Conservation (phyloP, 805 yeast genomes). For the Starmerella asiatica region DNA sequence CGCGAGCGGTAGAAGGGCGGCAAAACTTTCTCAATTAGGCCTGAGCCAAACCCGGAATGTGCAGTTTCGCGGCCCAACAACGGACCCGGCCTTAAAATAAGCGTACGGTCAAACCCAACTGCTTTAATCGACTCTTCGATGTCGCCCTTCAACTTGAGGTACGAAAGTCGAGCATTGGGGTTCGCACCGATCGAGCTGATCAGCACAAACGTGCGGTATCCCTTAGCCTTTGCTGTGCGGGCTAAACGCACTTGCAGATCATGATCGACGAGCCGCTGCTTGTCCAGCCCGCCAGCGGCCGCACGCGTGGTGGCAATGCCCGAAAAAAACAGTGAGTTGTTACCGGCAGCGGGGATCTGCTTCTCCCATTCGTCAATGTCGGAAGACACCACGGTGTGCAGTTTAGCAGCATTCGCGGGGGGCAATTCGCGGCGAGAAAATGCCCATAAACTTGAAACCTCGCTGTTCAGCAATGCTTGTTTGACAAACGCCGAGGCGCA, state of each 20-base stretch:
- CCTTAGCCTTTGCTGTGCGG: constrained; percentile 55
- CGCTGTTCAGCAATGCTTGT: constrained; percentile 29
- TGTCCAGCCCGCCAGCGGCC: constrained; percentile 57
- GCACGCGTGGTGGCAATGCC: constrained; percentile 66
- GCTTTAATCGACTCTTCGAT: constrained; percentile 54
- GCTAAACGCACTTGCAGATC: constrained; percentile 60
- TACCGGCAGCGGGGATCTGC: constrained; percentile 25
- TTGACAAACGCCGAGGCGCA: constrained; percentile 50
- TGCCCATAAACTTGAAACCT: constrained; percentile 34
- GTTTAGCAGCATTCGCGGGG: constrained; percentile 19
- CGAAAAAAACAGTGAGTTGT: constrained; percentile 37
- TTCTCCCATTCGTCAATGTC: constrained; percentile 41
- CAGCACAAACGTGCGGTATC: constrained; percentile 53
- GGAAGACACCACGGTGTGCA: constrained; percentile 32
- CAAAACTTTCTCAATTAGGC: constrained; percentile 30
- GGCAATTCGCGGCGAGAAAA: constrained; percentile 24
- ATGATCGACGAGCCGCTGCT: constrained; percentile 58
- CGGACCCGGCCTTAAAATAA: constrained; percentile 67
- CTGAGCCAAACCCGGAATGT: constrained; percentile 10
- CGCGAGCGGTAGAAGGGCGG: constrained; percentile 22
- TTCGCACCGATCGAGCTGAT: constrained; percentile 58
- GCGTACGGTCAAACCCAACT: constrained; percentile 53
- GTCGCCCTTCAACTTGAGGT: constrained; percentile 57
- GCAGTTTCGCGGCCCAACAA: constrained; percentile 46
- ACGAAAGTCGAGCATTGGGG: constrained; percentile 43